These are phyloP conservation scores for Erodium maritimum DNA, from an alignment of 345 rosid genomes.

Conservation along the genomic window DNA sequence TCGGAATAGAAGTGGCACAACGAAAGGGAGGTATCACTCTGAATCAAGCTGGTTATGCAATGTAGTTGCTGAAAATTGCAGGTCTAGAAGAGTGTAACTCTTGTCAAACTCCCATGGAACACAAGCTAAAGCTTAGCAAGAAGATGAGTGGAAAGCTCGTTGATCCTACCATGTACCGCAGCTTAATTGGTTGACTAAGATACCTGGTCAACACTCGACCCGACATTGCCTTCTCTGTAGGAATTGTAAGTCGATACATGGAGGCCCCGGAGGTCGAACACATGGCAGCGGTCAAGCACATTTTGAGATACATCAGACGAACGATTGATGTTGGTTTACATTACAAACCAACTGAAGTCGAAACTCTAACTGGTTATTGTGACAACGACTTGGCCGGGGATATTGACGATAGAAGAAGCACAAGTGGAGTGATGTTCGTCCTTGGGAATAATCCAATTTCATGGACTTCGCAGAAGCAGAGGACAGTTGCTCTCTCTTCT, in stretches of 20 bases:
- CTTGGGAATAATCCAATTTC: neutral
- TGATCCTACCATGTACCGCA: neutral
- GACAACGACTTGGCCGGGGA: neutral
- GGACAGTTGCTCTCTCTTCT: neutral
- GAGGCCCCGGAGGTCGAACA: neutral
- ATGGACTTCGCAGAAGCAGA: slow-evolving; percentile 4
- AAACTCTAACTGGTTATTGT: neutral
- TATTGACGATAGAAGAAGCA: neutral
- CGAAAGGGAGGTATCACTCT: no score
- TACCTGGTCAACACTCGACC: neutral
- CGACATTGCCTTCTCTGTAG: neutral
- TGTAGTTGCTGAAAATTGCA: no score
- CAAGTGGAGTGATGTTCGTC: neutral
- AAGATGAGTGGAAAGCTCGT: neutral
- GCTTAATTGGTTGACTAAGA: neutral
- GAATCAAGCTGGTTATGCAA: no score
- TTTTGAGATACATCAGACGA: neutral
- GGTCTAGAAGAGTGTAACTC: no score
- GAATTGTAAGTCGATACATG: neutral
- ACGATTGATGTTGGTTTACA: neutral
- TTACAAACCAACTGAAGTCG: neutral
- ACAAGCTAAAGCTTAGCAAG: neutral
- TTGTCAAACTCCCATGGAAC: neutral
- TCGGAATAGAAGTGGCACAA: no score
- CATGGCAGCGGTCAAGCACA: neutral